Conservation (phyloP, 139 green algal genomes). For the Chlorella vulgaris region DNA sequence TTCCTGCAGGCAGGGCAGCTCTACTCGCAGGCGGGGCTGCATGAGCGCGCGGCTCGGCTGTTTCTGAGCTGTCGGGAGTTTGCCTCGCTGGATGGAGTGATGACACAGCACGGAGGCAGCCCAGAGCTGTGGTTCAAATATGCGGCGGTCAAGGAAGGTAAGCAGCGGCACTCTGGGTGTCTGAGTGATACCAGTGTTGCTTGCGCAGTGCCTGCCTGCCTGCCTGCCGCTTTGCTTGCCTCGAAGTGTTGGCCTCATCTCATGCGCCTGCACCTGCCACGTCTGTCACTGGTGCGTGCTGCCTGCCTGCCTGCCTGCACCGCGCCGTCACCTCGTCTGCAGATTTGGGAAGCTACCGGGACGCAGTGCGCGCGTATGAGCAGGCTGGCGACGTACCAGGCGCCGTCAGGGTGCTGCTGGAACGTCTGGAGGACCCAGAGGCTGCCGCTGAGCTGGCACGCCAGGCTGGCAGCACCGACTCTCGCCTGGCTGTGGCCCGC, state of each 20-base stretch:
- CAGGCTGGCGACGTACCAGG: slow-evolving; percentile 64
- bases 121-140: slow-evolving; percentile 77
- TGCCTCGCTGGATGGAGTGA: slow-evolving; percentile 65
- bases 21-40: slow-evolving; percentile 72
- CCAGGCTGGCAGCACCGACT: background rate
- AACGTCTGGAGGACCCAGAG: slow-evolving; percentile 64
- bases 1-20: slow-evolving; percentile 74
- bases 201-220: too few species aligned
- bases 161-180: too few species aligned
- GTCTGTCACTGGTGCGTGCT: too few species aligned
- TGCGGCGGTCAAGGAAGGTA: slow-evolving; percentile 78
- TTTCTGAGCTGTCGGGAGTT: slow-evolving; percentile 82
- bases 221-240: background rate
- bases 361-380: slow-evolving; percentile 65
- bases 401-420: slow-evolving; percentile 73
- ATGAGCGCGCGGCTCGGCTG: slow-evolving; percentile 77
- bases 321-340: too few species aligned
- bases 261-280: too few species aligned
- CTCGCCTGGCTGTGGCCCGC: slow-evolving; percentile 5
- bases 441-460: slow-evolving; percentile 42
- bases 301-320: background rate
- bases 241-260: too few species aligned
- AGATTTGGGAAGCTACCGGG: slow-evolving; percentile 49
- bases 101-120: slow-evolving; percentile 64
- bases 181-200: too few species aligned